Evolutionary conservation across 805 yeast species (phyloP).

Genomic region (Saturnispora bothae): DNA sequence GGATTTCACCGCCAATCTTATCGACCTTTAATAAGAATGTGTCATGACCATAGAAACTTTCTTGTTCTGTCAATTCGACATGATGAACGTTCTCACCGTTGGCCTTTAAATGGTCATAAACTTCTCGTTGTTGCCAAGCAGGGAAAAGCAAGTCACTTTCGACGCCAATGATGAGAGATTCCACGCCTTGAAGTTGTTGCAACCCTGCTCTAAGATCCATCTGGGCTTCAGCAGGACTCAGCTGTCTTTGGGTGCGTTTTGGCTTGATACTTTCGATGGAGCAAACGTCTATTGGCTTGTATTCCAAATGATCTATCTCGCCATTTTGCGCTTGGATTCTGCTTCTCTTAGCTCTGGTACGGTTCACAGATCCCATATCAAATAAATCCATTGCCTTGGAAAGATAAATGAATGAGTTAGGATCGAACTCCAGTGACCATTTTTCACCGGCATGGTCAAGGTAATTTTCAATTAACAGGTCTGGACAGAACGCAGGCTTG

Average conservation of each 20-base stretch:
- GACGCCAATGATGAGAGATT: constrained; percentile 78
- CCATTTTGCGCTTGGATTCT: constrained; percentile 30
- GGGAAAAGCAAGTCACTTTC: constrained; percentile 88
- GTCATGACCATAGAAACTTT: constrained; percentile 84
- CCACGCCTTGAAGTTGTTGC: constrained; percentile 47
- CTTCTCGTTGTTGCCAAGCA: constrained; percentile 87
- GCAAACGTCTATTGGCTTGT: constrained; percentile 24
- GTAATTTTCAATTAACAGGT: constrained; percentile 84
- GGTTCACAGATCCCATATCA: constrained; percentile 52
- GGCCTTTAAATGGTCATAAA: constrained; percentile 45
- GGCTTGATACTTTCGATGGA: constrained; percentile 44
- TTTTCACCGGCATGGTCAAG: constrained; percentile 93
- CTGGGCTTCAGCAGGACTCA: constrained; percentile 44
- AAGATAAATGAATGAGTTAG: constrained; percentile 78
- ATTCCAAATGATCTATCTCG: constrained; percentile 20
- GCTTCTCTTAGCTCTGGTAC: constrained; percentile 32
- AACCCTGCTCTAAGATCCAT: constrained; percentile 61
- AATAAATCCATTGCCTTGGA: constrained; percentile 94
- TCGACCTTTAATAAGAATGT: constrained; percentile 74
- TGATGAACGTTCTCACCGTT: constrained; percentile 38
- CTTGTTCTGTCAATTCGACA: constrained; percentile 64
- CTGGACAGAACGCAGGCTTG: constrained; percentile 87
- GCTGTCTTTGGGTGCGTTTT: constrained; percentile 33
- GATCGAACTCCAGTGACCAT: constrained; percentile 83
- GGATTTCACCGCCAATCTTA: constrained; percentile 71